Base-by-base conservation (phyloP, 208 protist species). In the Spongospora subterranea region DNA sequence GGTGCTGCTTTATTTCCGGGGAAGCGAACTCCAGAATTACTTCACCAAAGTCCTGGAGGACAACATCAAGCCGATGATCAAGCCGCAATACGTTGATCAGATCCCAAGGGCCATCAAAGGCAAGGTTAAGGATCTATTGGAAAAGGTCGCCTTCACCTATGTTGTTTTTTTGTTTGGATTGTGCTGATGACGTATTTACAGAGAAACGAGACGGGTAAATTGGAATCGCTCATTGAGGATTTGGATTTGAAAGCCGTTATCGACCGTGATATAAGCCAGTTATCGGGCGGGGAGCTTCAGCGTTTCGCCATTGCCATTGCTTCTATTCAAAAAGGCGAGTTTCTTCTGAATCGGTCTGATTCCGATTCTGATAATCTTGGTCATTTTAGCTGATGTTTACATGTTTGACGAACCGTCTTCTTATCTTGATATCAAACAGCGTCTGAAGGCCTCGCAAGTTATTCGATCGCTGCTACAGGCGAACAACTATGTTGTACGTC, bases 361-460 rank as follows among this genome's bases (percentile, higher is more conserved):
- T 20, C 38, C 97, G 32, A 95, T 6, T 43, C 1, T 11, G 38
- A 54, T 0, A 0, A 13, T 29, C 35, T 45, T 82, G 93, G 90
- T 89, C 88, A 24, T 35, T 95, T 89, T 96, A 65, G 97, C 97
- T 32, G 93, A 97, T 45, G 96, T 99, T 53, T 99, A 99, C 95
- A 99, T 99, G 98, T 99, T 99, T 93, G 99, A 99, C 95, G 99
- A 99, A 95, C 99, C 99, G 90, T 99, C 98, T 46, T 90, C 96
- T 89, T 99, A 99, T 94, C 96, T 99, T 32, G 99, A 99, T 97
- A 97, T 99, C 35, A 97, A 97, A 90, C 99, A 99, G 95, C 96
- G 99, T 92, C 94, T 99, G 20, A 98, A 97, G 0, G 98, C 98
- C 41, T 98, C 98, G 39, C 93, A 96, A 88, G 94, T 97, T 82